Evolutionary conservation across 495 filamentous ascomycete species (phyloP), one percentile per base, ranked within the genome.

Genomic region (Lasiosphaeriaceae sp.): DNA sequence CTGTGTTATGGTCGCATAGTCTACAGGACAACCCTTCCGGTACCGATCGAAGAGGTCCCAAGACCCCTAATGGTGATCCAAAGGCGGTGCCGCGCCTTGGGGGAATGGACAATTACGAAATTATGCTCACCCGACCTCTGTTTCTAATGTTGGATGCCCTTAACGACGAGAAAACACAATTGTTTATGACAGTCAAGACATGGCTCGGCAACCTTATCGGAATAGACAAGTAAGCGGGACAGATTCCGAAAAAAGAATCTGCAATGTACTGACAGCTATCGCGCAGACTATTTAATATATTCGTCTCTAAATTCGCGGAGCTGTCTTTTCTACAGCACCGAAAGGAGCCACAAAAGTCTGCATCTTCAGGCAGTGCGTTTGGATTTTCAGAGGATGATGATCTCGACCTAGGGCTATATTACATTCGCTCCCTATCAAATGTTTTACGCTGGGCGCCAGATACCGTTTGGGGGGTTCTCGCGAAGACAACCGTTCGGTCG

Each of bases 71-170:
- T 56, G 76, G 77, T 22, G 83, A 85, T 41, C 67, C 68, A 14
- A 81, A 80, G 16, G 74, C 74, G 0, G 52, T 59, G 8, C 57
- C 60, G 34, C 80, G 83, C 37, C 68, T 83, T 11, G 67, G 75
- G 14, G 77, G 80, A 17, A 74, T 69, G 67, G 76, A 77, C 24
- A 68, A 79, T 39, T 86, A 82, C 59, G 78, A 88, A 55, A 78
- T 86, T 3, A 84, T 96, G 75, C 79, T 97, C 45, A 86, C 88
- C 7, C 82, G 91, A 17, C 93, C 93, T 1, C 68, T 96, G 31
- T 87, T 96, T 54, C 73, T 96, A 29, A 79, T 95, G 57, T 77
- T 97, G 34, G 93, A 97, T 68, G 80, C 88, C 11, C 76, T 96
- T 0, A 70, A 78, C 20, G 87, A 93, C 51, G 87, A 87, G 60